These are phyloP conservation scores for Claviceps monticola DNA, from an alignment of 2,329 filamentous ascomycete species.

Conservation along the genomic window DNA sequence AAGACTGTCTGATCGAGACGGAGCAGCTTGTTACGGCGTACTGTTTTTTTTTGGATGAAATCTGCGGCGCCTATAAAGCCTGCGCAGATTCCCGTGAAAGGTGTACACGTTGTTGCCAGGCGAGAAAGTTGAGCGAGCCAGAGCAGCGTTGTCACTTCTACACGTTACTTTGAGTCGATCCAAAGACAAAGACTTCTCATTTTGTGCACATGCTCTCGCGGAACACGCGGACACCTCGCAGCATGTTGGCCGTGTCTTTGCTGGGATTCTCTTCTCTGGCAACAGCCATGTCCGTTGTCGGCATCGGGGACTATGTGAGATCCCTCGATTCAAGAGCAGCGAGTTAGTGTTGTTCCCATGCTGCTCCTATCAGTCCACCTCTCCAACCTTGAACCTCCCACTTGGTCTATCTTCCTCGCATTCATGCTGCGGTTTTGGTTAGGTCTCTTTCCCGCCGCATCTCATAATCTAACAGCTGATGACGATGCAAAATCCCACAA, in stretches of 20 bases:
- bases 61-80: not conserved
- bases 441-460: not conserved
- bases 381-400: not conserved
- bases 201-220: not conserved
- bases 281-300: constrained; percentile 12
- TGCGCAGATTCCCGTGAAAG: not conserved
- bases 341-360: not conserved
- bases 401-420: constrained; percentile 12
- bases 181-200: not conserved
- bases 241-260: constrained; percentile 13
- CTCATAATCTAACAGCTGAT: not conserved
- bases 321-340: constrained; percentile 17
- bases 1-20: no score
- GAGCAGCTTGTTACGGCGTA: no score
- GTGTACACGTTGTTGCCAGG: not conserved
- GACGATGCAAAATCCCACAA: not conserved
- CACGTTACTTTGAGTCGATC: not conserved
- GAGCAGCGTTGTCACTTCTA: not conserved
- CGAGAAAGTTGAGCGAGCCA: not conserved
- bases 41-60: no score
- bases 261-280: constrained; percentile 15
- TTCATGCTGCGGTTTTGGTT: not conserved
- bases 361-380: constrained; percentile 3
- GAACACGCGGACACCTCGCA: not conserved
- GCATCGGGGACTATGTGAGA: constrained; percentile 13